phyloP scores from a whole-genome alignment of 140 eudicot species.

The Bidens hawaiensis region DNA sequence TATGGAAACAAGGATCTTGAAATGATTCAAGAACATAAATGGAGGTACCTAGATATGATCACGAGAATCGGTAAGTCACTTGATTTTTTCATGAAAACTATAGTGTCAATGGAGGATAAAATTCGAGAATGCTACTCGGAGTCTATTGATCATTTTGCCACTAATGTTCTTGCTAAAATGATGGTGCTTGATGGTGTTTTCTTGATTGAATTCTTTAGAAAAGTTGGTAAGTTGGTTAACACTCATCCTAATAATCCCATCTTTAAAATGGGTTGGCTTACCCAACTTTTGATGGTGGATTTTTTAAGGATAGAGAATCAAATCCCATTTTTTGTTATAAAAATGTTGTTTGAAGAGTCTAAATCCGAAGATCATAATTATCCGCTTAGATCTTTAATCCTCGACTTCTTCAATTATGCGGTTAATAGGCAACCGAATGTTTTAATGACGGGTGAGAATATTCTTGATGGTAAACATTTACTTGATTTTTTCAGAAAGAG shows the following conservation, averaged over 20 bases:
- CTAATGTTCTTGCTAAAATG: constrained; percentile 48
- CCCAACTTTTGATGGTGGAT: constrained; percentile 53
- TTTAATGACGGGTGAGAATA: background rate
- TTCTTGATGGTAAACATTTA: constrained; percentile 28
- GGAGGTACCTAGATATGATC: constrained; percentile 41
- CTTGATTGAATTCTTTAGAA: constrained; percentile 54
- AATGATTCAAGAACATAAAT: constrained; percentile 67
- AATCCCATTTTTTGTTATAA: constrained; percentile 50
- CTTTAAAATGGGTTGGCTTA: constrained; percentile 53
- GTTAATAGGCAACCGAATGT: constrained; percentile 6
- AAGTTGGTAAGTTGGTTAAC: constrained; percentile 33
- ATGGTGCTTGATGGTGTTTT: constrained; percentile 73
- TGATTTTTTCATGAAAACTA: constrained; percentile 9
- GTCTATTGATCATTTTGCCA: constrained; percentile 5
- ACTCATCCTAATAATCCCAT: constrained; percentile 48
- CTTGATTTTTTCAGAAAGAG: constrained; percentile 34
- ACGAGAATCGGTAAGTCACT: constrained; percentile 26
- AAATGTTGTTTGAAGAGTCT: constrained; percentile 20
- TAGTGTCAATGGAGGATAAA: constrained; percentile 26
- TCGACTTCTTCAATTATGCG: constrained; percentile 25
- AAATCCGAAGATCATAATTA: background rate
- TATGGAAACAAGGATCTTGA: constrained; percentile 34
- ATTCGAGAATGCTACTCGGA: constrained; percentile 58
- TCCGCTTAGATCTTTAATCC: constrained; percentile 28
- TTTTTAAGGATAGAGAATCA: constrained; percentile 59